These are phyloP conservation scores for Leucocoprinus sp. DNA, from an alignment of 768 basidiomycete genomes.

Conservation along the genomic window DNA sequence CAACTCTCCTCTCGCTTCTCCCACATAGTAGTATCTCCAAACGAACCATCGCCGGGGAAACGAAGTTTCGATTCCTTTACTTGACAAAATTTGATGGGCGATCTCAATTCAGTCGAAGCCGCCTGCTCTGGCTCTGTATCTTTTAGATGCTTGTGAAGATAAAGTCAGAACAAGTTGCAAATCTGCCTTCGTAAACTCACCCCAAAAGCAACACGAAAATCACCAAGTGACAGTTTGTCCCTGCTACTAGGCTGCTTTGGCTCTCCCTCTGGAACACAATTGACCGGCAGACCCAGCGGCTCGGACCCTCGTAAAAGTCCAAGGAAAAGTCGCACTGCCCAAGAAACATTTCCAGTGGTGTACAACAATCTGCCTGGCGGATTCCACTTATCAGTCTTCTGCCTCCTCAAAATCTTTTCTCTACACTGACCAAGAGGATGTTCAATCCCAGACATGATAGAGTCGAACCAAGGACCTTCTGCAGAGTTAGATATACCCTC, in stretches of 20 bases:
- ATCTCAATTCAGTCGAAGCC: constrained; percentile 35
- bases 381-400: neutral
- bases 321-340: constrained; percentile 74
- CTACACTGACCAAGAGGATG: constrained; percentile 61
- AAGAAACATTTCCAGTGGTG: constrained; percentile 76
- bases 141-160: constrained; percentile 54
- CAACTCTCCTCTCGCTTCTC: constrained; percentile 56
- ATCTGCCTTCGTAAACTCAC: constrained; percentile 27
- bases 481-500: constrained; percentile 38
- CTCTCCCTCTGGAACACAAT: constrained; percentile 6
- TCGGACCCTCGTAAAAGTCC: constrained; percentile 51
- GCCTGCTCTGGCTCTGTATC: constrained; percentile 43
- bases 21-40: constrained; percentile 47
- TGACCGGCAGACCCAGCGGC: constrained; percentile 9
- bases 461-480: constrained; percentile 42
- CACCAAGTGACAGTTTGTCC: constrained; percentile 74
- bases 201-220: constrained; percentile 80
- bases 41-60: constrained; percentile 40
- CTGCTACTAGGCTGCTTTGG: constrained; percentile 25
- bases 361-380: constrained; percentile 73
- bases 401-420: neutral
- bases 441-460: constrained; percentile 65
- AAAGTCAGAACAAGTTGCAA: neutral
- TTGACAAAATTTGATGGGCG: constrained; percentile 65
- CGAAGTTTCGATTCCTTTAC: constrained; percentile 48